A percentile compares a stretch with the other conserved stretches of the same genome.
Conservation (phyloP, 495 filamentous ascomycete genomes). For the Neurospora hispaniola region DNA sequence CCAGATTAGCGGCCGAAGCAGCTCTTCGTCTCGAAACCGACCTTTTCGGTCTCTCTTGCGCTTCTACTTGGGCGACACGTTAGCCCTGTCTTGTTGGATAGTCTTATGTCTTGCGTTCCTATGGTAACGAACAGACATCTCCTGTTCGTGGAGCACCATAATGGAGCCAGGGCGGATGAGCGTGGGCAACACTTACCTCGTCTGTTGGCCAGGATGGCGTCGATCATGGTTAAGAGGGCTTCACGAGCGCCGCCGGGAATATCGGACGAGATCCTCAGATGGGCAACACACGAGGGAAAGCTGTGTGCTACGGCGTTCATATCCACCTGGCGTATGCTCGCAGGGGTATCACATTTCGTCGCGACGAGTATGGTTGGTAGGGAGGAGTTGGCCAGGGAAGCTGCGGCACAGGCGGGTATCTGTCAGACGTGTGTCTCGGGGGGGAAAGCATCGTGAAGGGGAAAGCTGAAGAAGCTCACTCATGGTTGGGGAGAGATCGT, state of each 20-base stretch:
- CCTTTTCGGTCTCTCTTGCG: conserved; percentile 17
- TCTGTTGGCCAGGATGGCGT: conserved; percentile 51
- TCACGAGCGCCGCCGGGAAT: conserved; percentile 64
- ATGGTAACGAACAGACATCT: not conserved
- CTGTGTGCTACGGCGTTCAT: conserved; percentile 48
- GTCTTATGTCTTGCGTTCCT: not conserved
- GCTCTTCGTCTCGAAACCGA: conserved; percentile 28
- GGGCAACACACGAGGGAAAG: conserved; percentile 52
- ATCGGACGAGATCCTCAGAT: conserved; percentile 60
- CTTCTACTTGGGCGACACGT: conserved; percentile 5
- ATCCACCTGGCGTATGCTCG: conserved; percentile 48
- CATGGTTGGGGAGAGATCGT: conserved; percentile 55
- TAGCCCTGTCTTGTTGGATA: conserved; percentile 7
- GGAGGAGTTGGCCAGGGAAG: conserved; percentile 52
- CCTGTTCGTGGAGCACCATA: not conserved
- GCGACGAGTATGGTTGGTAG: conserved; percentile 70
- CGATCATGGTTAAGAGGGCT: conserved; percentile 67
- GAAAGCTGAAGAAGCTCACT: conserved; percentile 43
- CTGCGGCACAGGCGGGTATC: conserved; percentile 34
- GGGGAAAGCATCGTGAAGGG: not conserved
- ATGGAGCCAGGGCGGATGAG: not conserved
- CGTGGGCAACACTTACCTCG: conserved; percentile 46
- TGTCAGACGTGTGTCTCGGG: not conserved
- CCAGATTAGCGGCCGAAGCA: conserved; percentile 42
- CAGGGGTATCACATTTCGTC: conserved; percentile 71